Percentiles rank a stretch among this genome's conserved stretches.
Evolutionary conservation across 495 filamentous ascomycete genomes (phyloP).

Genomic region (Extremus antarcticus): DNA sequence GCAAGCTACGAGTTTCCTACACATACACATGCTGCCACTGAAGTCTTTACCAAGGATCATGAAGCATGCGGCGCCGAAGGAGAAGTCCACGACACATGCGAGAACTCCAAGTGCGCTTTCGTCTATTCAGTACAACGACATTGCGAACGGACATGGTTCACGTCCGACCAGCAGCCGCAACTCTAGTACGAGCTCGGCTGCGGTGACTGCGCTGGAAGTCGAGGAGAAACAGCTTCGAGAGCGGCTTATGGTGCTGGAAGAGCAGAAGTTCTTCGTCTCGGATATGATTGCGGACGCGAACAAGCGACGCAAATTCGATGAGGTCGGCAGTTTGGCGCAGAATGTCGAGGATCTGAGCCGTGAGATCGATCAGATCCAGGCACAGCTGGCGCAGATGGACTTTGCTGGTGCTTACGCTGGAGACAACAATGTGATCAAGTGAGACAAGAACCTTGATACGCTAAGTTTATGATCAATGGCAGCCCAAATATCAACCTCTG

Average conservation of each 20-base stretch:
- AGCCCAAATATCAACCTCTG: too few relatives aligned
- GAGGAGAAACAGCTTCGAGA: conserved; percentile 84
- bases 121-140: conserved; percentile 49
- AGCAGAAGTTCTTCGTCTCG: conserved; percentile 83
- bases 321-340: conserved; percentile 64
- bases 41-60: conserved; percentile 76
- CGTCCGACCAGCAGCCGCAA: conserved; percentile 23
- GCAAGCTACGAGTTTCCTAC: conserved; percentile 72
- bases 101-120: conserved; percentile 40
- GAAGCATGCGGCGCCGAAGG: conserved; percentile 51
- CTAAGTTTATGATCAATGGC: too few relatives aligned
- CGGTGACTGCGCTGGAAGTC: conserved; percentile 61
- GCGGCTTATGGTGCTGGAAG: conserved; percentile 78
- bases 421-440: conserved; percentile 9
- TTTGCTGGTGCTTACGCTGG: conserved; percentile 28
- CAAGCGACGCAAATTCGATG: conserved; percentile 75
- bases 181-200: conserved; percentile 19
- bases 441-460: too few relatives aligned
- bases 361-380: conserved; percentile 63
- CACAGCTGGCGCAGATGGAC: conserved; percentile 46
- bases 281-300: conserved; percentile 81
- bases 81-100: conserved; percentile 15
- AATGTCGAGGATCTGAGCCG: conserved; percentile 76
- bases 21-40: conserved; percentile 84
- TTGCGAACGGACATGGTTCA: conserved; percentile 36